A percentile compares a stretch with the other conserved stretches of the same genome.
These are phyloP conservation scores for Macadamia tetraphylla DNA, from an alignment of 164 flowering plant genomes.

Conservation along the genomic window DNA sequence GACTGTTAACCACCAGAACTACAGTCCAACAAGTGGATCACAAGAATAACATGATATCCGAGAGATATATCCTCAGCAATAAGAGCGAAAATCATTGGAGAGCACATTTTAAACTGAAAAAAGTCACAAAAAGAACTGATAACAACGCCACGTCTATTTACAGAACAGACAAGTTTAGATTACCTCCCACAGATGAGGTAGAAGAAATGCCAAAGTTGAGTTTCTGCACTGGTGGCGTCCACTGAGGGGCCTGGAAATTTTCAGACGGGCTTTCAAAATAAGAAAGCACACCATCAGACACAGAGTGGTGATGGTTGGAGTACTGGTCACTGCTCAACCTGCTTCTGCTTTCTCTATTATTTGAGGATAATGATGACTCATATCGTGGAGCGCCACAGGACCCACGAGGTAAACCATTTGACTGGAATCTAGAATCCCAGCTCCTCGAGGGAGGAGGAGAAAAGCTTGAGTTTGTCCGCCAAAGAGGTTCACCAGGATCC, in stretches of 20 bases:
- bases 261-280: slow-evolving; percentile 37
- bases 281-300: slow-evolving; percentile 44
- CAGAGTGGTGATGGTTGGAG: slow-evolving; percentile 41
- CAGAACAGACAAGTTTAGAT: slow-evolving; percentile 4
- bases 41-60: background rate
- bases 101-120: background rate
- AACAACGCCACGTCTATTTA: background rate
- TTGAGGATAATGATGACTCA: slow-evolving; percentile 31
- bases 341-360: slow-evolving; percentile 32
- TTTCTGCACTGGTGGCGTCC: slow-evolving; percentile 34
- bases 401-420: slow-evolving; percentile 26
- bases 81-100: background rate
- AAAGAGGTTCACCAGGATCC: slow-evolving; percentile 30
- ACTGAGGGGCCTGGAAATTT: slow-evolving; percentile 24
- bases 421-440: slow-evolving; percentile 37
- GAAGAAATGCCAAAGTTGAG: slow-evolving; percentile 19
- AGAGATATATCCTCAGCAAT: background rate
- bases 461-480: slow-evolving; percentile 41
- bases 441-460: slow-evolving; percentile 42
- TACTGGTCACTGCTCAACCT: slow-evolving; percentile 31
- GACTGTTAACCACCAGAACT: background rate
- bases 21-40: background rate
- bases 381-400: slow-evolving; percentile 18
- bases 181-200: slow-evolving; percentile 27
- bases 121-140: background rate